Conservation (phyloP, 495 filamentous ascomycete genomes). For the Ramalina intermedia region DNA sequence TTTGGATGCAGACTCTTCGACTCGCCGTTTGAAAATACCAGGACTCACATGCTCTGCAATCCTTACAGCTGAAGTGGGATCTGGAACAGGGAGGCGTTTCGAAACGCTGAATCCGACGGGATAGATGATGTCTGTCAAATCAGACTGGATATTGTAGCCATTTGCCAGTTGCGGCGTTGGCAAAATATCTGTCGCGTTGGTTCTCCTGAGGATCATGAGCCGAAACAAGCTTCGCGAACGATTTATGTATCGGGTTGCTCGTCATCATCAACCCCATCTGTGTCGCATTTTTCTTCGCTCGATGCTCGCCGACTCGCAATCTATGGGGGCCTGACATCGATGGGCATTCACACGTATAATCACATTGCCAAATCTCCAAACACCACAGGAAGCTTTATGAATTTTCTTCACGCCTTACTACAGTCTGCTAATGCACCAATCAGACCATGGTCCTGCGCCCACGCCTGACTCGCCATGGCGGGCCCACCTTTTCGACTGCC, state of each 20-base stretch:
- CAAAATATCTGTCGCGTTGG: neutral
- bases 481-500: no score
- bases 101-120: neutral
- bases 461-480: no score
- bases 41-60: neutral
- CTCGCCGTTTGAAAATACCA: neutral
- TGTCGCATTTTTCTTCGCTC: neutral
- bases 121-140: neutral
- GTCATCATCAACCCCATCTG: neutral
- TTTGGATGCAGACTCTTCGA: neutral
- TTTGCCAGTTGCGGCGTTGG: neutral
- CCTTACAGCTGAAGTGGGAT: neutral
- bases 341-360: neutral
- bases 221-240: neutral
- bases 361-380: no score
- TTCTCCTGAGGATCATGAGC: neutral
- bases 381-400: no score
- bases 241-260: neutral
- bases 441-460: no score
- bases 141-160: neutral
- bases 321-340: neutral
- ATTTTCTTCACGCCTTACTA: no score
- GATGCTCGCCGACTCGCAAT: neutral
- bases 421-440: no score
- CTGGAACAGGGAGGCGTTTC: neutral